Conservation (phyloP, 2,329 filamentous ascomycete genomes). For the Aspergillus sojae region DNA sequence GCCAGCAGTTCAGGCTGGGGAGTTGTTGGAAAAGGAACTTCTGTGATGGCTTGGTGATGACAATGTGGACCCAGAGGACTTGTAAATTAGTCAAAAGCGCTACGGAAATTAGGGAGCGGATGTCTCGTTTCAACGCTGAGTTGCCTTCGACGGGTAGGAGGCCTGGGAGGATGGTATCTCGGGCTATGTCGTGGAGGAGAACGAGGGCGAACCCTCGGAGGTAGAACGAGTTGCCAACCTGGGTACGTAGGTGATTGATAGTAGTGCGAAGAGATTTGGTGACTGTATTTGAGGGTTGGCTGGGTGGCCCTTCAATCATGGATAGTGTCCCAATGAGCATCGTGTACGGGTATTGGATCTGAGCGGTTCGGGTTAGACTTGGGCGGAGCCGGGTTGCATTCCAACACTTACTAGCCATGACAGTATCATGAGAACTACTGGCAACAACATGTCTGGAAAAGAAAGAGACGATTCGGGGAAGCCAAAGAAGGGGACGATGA, state of each 20-base stretch:
- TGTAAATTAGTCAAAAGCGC: background rate
- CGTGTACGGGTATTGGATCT: background rate
- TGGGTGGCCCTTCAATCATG: background rate
- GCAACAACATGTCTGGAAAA: background rate
- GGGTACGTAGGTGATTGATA: background rate
- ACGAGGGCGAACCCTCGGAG: conserved; percentile 1
- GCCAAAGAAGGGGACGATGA: background rate
- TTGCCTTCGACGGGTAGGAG: background rate
- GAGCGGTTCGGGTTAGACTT: background rate
- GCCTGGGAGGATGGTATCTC: background rate
- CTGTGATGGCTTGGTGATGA: background rate
- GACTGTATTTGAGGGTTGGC: background rate
- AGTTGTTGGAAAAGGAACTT: background rate
- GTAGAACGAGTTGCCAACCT: background rate
- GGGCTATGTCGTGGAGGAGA: conserved; percentile 1
- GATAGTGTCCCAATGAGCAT: conserved; percentile 1
- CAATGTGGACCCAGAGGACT: conserved; percentile 1
- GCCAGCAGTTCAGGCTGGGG: background rate
- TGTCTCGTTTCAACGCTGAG: background rate
- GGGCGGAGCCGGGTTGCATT: background rate
- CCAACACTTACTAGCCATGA: conserved; percentile 1
- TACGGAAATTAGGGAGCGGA: background rate
- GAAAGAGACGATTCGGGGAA: background rate
- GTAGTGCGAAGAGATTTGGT: background rate
- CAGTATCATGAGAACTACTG: background rate